These are phyloP conservation scores for Trifolium repens DNA, from an alignment of 306 rosid genomes.

Conservation along the genomic window DNA sequence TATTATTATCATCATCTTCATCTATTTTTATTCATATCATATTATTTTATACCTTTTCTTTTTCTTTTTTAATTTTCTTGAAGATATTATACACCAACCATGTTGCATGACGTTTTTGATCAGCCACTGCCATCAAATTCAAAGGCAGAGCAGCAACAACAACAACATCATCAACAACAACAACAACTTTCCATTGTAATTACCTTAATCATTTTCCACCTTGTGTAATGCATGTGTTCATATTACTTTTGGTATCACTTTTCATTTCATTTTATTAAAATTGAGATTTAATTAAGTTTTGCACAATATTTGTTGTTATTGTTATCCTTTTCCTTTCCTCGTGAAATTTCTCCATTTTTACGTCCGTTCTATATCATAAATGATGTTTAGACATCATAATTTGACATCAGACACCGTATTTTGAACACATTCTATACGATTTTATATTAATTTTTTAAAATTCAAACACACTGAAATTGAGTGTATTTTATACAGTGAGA, in stretches of 20 bases:
- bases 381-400: background rate
- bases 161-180: conserved; percentile 33
- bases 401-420: background rate
- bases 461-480: background rate
- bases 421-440: background rate
- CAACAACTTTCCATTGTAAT: conserved; percentile 60
- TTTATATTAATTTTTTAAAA: too few species aligned
- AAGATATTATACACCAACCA: conserved; percentile 37
- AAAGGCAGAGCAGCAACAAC: conserved; percentile 41
- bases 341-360: background rate
- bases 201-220: background rate
- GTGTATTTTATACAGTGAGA: background rate
- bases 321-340: background rate
- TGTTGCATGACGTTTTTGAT: conserved; percentile 62
- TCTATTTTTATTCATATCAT: background rate
- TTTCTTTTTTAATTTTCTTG: conserved; percentile 3
- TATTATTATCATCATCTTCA: background rate
- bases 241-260: background rate
- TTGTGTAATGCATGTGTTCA: background rate
- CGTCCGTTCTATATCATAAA: too few species aligned
- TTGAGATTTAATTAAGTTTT: background rate
- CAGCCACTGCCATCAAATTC: conserved; percentile 43
- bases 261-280: background rate
- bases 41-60: background rate
- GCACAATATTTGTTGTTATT: background rate